A percentile compares a stretch with the other conserved stretches of the same genome.
These are phyloP conservation scores for Xylaria sp. DNA, from an alignment of 2,329 filamentous ascomycete genomes.

Conservation along the genomic window DNA sequence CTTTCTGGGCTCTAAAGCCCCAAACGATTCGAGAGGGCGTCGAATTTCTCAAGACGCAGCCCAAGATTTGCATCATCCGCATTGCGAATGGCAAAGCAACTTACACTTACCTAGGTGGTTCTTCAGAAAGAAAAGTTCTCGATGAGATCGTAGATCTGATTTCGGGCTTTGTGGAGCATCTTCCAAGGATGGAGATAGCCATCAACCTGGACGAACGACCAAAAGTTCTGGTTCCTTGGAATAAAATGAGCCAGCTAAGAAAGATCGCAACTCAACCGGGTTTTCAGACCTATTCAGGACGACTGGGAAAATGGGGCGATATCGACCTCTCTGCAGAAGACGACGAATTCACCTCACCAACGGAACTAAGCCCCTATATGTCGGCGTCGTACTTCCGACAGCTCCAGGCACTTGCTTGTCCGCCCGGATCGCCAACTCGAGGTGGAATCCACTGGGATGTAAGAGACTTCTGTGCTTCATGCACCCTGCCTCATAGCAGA, in stretches of 20 bases:
- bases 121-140: conserved; percentile 34
- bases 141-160: conserved; percentile 60
- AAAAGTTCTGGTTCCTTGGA: conserved; percentile 64
- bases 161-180: conserved; percentile 60
- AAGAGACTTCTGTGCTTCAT: conserved; percentile 58
- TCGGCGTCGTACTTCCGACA: conserved; percentile 27
- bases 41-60: conserved; percentile 35
- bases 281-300: conserved; percentile 49
- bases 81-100: conserved; percentile 60
- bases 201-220: conserved; percentile 77
- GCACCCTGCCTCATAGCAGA: conserved; percentile 58
- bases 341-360: conserved; percentile 2
- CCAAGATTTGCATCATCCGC: conserved; percentile 45
- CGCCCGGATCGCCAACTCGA: conserved; percentile 55
- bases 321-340: conserved; percentile 5
- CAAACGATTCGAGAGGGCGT: conserved; percentile 59
- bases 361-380: conserved; percentile 18
- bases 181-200: conserved; percentile 79
- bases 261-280: conserved; percentile 30
- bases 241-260: conserved; percentile 43
- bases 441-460: conserved; percentile 58
- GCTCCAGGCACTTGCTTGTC: conserved; percentile 49
- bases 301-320: conserved; percentile 29
- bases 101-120: conserved; percentile 34
- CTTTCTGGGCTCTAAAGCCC: conserved; percentile 72